phyloP scores from a whole-genome alignment of 2,329 filamentous ascomycete species.

The Arthrobotrys megalospora region DNA sequence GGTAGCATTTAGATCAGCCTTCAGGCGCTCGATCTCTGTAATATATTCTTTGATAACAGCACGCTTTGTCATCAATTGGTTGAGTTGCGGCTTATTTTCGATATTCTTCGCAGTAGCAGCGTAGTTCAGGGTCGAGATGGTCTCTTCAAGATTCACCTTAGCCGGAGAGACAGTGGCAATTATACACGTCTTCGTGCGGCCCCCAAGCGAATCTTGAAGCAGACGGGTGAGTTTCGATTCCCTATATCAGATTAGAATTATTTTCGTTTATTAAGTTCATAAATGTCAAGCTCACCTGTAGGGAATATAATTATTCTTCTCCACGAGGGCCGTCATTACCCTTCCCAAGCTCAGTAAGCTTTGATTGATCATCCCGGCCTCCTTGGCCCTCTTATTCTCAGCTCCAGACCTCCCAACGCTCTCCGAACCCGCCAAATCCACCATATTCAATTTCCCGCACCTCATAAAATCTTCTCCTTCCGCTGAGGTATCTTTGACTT shows the following conservation, averaged over 20 bases:
- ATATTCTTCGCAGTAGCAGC: constrained; percentile 99
- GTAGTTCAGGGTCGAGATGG: constrained; percentile 97
- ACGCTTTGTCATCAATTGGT: constrained; percentile 92
- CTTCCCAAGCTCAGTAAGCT: constrained; percentile 93
- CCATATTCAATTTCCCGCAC: constrained; percentile 93
- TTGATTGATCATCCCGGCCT: constrained; percentile 98
- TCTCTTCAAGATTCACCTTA: constrained; percentile 96
- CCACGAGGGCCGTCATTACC: constrained; percentile 97
- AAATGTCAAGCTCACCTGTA: constrained; percentile 69
- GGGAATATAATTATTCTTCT: constrained; percentile 89
- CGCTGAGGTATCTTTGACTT: constrained; percentile 84
- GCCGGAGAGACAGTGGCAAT: constrained; percentile 96
- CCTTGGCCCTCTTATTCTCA: constrained; percentile 96
- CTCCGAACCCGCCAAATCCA: constrained; percentile 96
- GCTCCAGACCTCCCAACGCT: constrained; percentile 97
- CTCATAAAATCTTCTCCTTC: constrained; percentile 91
- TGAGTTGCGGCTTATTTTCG: constrained; percentile 95
- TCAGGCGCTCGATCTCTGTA: constrained; percentile 91
- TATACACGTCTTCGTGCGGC: constrained; percentile 97
- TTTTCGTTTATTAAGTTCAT: constrained; percentile 64
- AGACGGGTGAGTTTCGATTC: constrained; percentile 97
- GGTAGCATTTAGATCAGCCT: constrained; percentile 92
- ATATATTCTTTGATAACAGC: constrained; percentile 92
- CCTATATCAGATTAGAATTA: constrained; percentile 69
- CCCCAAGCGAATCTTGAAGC: constrained; percentile 95